Base-by-base conservation (phyloP, 139 green algal genomes). In the Chlamydomonas incerta region DNA sequence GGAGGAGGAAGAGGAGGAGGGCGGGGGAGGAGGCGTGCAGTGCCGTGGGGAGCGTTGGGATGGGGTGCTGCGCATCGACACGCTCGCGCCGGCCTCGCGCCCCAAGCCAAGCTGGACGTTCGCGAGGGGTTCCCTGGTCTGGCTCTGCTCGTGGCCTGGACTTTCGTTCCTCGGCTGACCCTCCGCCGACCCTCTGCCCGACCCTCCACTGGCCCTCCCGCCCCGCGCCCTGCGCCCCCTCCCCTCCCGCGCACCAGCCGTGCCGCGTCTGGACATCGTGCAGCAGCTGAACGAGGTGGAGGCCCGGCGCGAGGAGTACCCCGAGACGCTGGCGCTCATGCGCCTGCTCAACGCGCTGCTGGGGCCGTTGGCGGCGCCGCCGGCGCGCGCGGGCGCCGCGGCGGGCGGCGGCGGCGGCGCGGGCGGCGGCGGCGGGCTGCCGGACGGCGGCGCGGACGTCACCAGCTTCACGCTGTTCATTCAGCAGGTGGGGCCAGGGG, bases 271-370 rank as follows among this genome's bases (percentile, higher is more conserved):
- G 62, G 90, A 93, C 79, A 82, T 93, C 21, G 66, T 93, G 69
- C 72, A 83, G 26, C 95, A 97, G 77, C 88, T 97, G 20, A 93
- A 93, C 58, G 95, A 97, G 85, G 91, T 96, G 31, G 94, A 97
- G 88, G 90, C 91, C 34, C 81, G 92, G 47, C 83, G 93, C 74
- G 91, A 97, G 82, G 92, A 96, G 60, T 97, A 96, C 76, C 80
- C 72, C 6, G 95, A 97, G 82, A 92, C 88, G 0, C 60, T 96
- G 2, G 90, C 92, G 0, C 95, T 97, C 65, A 80, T 97, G 31
- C 76, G 74, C 1, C 88, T 97, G 50, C 86, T 97, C 41, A 97
- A 97, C 79, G 74, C 84, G 24, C 81, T 97, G 73, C 85, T 94
- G 85, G 82, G 58, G 26, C 82, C 81, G 37, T 55, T 87, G 63